A percentile compares a stretch with the other conserved stretches of the same genome.
Evolutionary conservation across 306 rosid genomes (phyloP).

Genomic region (Gillenia trifoliata): DNA sequence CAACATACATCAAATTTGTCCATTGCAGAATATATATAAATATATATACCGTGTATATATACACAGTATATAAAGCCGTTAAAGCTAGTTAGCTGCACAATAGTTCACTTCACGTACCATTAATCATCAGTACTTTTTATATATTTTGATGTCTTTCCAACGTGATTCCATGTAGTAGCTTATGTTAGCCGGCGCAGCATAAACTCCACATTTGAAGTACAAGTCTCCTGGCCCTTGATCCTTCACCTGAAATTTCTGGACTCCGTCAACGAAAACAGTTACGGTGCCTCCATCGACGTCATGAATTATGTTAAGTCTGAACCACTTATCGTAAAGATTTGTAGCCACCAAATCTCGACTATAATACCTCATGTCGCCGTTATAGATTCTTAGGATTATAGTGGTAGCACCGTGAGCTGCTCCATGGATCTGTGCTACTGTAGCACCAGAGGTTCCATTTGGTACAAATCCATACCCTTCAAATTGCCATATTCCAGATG

Average conservation of each 20-base stretch:
- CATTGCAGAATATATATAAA: too few species aligned
- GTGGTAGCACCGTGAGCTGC: constrained; percentile 32
- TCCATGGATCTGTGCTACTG: constrained; percentile 42
- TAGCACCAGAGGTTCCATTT: constrained; percentile 43
- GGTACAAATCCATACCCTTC: constrained; percentile 50
- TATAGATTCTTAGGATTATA: constrained; percentile 28
- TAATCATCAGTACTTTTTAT: not conserved
- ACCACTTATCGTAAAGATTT: constrained; percentile 41
- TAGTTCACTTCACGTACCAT: not conserved
- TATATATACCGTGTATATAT: too few species aligned
- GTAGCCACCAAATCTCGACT: constrained; percentile 18
- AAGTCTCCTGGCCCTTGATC: constrained; percentile 5
- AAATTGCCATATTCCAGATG: constrained; percentile 48
- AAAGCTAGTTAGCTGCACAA: too few species aligned
- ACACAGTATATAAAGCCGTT: too few species aligned
- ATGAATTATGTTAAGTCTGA: constrained; percentile 37
- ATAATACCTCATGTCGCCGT: constrained; percentile 38
- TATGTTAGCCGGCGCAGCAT: constrained; percentile 13
- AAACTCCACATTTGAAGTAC: constrained; percentile 29
- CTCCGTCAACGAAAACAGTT: constrained; percentile 17
- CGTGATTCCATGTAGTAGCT: constrained; percentile 27
- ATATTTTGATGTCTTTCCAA: constrained; percentile 15
- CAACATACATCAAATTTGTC: too few species aligned
- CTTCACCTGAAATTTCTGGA: not conserved
- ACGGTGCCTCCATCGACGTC: constrained; percentile 29